Evolutionary conservation across 2,329 filamentous ascomycete genomes (phyloP).

Genomic region (Taxawa tesnikishii): DNA sequence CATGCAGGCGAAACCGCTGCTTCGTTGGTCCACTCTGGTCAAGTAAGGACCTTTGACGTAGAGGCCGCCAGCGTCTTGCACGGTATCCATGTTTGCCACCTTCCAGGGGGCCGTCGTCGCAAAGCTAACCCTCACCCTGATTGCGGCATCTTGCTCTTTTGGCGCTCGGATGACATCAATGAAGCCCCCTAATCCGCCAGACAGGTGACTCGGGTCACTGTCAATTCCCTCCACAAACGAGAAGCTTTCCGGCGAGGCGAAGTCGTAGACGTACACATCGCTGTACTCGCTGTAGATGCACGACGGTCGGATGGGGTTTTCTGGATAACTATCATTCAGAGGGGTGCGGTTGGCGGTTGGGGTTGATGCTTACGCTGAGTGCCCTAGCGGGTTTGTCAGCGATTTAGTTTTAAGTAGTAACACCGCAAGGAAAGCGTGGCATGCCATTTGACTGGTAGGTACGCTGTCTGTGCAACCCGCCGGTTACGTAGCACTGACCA

Average conservation of each 20-base stretch:
- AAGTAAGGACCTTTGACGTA: constrained; percentile 11
- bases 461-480: no score
- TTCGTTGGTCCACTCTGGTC: background rate
- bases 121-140: constrained; percentile 23
- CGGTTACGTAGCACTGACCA: no score
- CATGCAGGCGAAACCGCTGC: constrained; percentile 18
- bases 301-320: no score
- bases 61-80: constrained; percentile 10
- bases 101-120: constrained; percentile 22
- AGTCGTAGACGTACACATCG: background rate
- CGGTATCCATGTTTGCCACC: constrained; percentile 18
- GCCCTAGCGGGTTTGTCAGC: no score
- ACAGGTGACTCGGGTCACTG: constrained; percentile 8
- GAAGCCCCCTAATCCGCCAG: constrained; percentile 22
- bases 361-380: no score
- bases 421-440: no score
- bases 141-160: constrained; percentile 20
- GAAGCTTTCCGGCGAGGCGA: background rate
- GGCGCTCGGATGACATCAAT: constrained; percentile 24
- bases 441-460: no score
- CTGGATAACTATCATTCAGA: no score
- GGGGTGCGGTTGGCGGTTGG: no score
- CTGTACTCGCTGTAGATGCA: background rate
- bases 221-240: constrained; percentile 14
- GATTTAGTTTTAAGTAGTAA: no score